Percentiles rank a stretch among this genome's conserved stretches.
phyloP scores from a whole-genome alignment of 108 stramenopile species.

The Phaeodactylum tricornutum region DNA sequence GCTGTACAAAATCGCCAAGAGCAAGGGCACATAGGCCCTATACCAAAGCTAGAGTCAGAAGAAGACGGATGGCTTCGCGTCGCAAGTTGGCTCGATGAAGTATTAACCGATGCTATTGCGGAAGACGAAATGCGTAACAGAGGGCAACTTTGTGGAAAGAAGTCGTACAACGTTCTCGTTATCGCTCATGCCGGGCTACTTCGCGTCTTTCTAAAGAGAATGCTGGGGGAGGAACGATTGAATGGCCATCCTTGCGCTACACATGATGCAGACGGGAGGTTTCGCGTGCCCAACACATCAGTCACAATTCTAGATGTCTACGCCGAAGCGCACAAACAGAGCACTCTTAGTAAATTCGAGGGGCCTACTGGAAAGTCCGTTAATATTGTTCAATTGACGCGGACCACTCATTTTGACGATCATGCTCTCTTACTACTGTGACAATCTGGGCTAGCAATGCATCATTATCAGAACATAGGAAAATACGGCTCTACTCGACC shows the following conservation, averaged over 20 bases:
- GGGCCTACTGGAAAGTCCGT: background rate
- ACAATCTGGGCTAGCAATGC: background rate
- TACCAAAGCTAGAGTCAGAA: slow-evolving; percentile 33
- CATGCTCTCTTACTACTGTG: background rate
- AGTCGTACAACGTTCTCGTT: slow-evolving; percentile 15
- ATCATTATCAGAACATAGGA: background rate
- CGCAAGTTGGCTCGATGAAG: slow-evolving; percentile 23
- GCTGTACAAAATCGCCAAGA: slow-evolving; percentile 9
- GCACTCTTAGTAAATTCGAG: background rate
- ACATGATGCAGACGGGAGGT: too few relatives aligned
- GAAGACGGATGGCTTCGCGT: slow-evolving; percentile 40
- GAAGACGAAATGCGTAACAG: background rate
- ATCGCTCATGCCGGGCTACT: slow-evolving; percentile 43
- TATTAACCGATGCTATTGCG: slow-evolving; percentile 23
- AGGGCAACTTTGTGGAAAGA: background rate
- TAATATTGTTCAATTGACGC: background rate
- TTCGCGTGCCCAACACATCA: slow-evolving; percentile 15
- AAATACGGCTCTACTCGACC: background rate
- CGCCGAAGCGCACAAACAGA: background rate
- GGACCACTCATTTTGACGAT: background rate
- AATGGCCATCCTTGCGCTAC: background rate
- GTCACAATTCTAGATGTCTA: slow-evolving; percentile 6
- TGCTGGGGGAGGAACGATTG: background rate
- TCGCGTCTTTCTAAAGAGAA: slow-evolving; percentile 15
- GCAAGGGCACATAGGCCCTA: slow-evolving; percentile 4